A percentile compares a stretch with the other conserved stretches of the same genome.
These are phyloP conservation scores for Quercus wislizeni DNA, from an alignment of 306 rosid species.

Conservation along the genomic window DNA sequence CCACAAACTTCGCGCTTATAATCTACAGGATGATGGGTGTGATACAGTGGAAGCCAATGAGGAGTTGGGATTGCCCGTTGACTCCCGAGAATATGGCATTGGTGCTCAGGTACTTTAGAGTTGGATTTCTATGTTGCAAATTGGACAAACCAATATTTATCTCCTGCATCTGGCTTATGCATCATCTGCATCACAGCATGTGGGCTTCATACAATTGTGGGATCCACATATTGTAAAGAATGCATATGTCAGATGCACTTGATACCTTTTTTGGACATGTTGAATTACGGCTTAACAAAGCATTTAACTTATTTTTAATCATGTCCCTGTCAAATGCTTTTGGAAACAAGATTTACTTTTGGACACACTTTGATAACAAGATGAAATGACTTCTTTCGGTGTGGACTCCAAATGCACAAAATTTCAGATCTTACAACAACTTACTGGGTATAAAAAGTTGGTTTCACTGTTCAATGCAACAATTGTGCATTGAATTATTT, in stretches of 20 bases:
- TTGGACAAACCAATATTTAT: no score
- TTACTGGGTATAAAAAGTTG: background rate
- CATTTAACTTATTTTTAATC: conserved; percentile 2
- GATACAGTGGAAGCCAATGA: conserved; percentile 96
- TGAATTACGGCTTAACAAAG: background rate
- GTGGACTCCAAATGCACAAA: background rate
- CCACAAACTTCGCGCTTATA: conserved; percentile 93
- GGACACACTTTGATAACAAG: background rate
- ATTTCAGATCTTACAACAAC: background rate
- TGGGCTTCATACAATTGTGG: no score
- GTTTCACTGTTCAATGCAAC: no score
- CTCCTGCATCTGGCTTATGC: no score
- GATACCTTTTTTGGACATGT: background rate
- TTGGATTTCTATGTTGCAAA: background rate
- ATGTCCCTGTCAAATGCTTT: background rate
- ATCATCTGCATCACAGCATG: no score
- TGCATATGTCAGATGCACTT: no score
- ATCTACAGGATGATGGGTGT: conserved; percentile 76
- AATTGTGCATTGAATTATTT: no score
- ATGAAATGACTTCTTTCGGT: background rate
- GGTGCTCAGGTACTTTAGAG: conserved; percentile 78
- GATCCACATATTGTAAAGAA: no score
- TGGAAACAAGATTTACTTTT: background rate
- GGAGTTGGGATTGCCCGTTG: conserved; percentile 91
- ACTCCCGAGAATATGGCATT: conserved; percentile 93